Evolutionary conservation across 2,329 filamentous ascomycete species (phyloP), one percentile per base, ranked within the genome.

Genomic region (Colletotrichum simmondsii): DNA sequence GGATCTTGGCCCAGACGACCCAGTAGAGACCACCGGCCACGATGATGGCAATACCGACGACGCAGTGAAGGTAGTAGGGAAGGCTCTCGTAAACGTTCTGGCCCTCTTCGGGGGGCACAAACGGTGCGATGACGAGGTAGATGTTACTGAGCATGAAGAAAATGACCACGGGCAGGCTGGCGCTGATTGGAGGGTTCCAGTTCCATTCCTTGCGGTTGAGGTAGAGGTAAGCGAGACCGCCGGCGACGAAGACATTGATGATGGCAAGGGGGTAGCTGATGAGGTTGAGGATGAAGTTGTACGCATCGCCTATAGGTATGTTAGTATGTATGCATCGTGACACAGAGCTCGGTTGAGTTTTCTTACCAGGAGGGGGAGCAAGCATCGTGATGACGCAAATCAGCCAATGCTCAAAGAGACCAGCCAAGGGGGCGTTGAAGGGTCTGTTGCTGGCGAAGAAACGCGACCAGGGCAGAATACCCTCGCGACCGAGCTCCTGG

Each of bases 341-440:
- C 8, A 46, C 7, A 49, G 19, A 11, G 8, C 3, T 49, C 42
- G 19, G 1, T 85, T 76, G 92, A 92, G 81, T 91, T 91, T 81
- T 92, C 79, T 92, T 90, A 46, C 91, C 92, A 2, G 91, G 90
- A 2, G 92, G 92, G 46, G 92, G 91, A 0, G 90, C 91, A 2
- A 93, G 83, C 80, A 93, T 92, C 77, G 92, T 91, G 69, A 92
- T 87, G 59, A 91, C 87, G 0, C 87, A 92, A 14, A 92, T 89
- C 37, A 89, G 78, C 88, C 89, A 93, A 83, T 92, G 90, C 83
- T 90, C 87, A 72, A 91, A 90, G 2, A 92, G 85, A 60, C 88
- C 90, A 28, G 88, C 87, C 58, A 90, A 85, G 3, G 90, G 91
- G 0, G 89, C 90, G 77, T 91, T 91, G 78, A 91, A 90, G 0